Conservation (phyloP, 768 basidiomycete genomes). For the Mycena olivaceomarginata region DNA sequence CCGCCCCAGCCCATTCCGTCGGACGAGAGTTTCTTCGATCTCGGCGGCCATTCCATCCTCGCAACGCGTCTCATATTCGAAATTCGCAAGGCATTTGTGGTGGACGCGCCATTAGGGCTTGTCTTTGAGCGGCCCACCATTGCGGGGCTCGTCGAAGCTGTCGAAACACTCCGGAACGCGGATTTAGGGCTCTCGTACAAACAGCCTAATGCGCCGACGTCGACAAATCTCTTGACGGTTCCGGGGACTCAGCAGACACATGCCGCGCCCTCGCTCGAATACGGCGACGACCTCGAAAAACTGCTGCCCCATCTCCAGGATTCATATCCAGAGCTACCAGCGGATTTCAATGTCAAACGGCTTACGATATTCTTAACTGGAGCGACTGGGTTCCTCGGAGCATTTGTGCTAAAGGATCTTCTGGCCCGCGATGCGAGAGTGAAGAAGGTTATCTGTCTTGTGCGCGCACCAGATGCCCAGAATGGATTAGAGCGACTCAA, state of each 20-base stretch:
- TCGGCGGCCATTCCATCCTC: conserved; percentile 98
- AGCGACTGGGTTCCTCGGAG: conserved; percentile 97
- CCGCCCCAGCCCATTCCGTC: conserved; percentile 86
- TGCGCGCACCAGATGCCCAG: conserved; percentile 80
- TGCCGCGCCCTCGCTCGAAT: conserved; percentile 69
- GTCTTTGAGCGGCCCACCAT: conserved; percentile 96
- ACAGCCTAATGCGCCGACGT: conserved; percentile 45
- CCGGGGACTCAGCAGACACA: conserved; percentile 42
- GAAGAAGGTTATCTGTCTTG: conserved; percentile 93
- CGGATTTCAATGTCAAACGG: conserved; percentile 70
- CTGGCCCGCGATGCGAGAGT: conserved; percentile 78
- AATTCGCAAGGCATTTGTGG: conserved; percentile 92
- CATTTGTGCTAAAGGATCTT: conserved; percentile 91
- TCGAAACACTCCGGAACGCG: conserved; percentile 84
- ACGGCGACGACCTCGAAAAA: conserved; percentile 85
- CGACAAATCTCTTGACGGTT: conserved; percentile 43
- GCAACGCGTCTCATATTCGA: conserved; percentile 98
- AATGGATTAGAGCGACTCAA: conserved; percentile 82
- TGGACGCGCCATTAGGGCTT: conserved; percentile 93
- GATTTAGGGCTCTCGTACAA: conserved; percentile 84
- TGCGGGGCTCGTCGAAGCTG: conserved; percentile 80
- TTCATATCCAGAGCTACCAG: conserved; percentile 77
- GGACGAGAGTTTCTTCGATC: conserved; percentile 98
- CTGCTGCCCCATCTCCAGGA: conserved; percentile 75
- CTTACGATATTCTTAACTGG: conserved; percentile 96